A percentile compares a stretch with the other conserved stretches of the same genome.
phyloP scores from a whole-genome alignment of 176 grass and related monocot genomes.

The Oryza coarctata region DNA sequence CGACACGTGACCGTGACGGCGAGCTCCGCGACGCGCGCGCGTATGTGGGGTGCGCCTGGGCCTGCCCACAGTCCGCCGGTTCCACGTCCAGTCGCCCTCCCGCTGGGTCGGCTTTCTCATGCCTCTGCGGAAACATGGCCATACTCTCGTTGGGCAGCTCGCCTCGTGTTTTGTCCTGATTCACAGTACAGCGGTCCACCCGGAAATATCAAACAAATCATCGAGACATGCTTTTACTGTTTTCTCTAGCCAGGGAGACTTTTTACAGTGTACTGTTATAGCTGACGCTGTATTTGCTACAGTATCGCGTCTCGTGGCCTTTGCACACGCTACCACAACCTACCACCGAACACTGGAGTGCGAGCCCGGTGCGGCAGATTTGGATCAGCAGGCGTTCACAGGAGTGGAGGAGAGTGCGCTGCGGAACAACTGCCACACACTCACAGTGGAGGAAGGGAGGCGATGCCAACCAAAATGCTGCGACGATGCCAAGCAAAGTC shows the following conservation, averaged over 20 bases:
- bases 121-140: neutral
- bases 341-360: no score
- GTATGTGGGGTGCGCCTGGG: neutral
- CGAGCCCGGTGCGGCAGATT: no score
- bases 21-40: slow-evolving; percentile 5
- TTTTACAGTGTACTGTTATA: neutral
- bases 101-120: neutral
- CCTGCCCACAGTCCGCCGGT: neutral
- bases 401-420: neutral
- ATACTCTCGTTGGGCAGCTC: neutral
- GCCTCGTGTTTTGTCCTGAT: neutral
- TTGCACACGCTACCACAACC: no score
- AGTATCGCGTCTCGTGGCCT: no score
- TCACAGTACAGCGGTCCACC: neutral
- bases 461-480: neutral
- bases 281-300: no score
- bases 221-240: no score
- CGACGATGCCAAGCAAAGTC: neutral
- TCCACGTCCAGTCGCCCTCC: neutral
- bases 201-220: no score
- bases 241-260: neutral
- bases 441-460: neutral
- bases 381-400: no score
- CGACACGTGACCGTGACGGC: slow-evolving; percentile 24
- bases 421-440: neutral